Base-by-base conservation (phyloP, 768 basidiomycete genomes). In the Heimioporus sp. region DNA sequence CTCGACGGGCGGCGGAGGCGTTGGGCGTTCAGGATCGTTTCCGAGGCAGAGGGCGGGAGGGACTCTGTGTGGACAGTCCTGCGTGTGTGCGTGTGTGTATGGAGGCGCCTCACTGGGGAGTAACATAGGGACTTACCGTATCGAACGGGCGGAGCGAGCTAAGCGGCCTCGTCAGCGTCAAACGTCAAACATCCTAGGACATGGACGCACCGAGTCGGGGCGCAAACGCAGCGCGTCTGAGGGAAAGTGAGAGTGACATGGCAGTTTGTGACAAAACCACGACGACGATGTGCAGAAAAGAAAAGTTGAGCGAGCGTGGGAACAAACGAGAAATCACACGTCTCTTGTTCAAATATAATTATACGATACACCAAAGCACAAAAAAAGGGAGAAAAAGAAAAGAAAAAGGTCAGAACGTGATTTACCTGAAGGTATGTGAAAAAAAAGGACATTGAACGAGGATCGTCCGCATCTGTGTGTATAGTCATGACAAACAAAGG, bases 1-100 rank as follows among this genome's bases (percentile, higher is more conserved):
- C 88, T 90, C 55, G 80, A 89, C 16, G 97, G 96, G n/a, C 97
- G 87, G 44, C 76, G 76, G 45, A 91, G 73, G 57, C 97, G 89
- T 70, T 98, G 95, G 59, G 80, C 71, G 78, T 98, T 96, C 61
- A 98, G 76, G 56, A 93, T 87, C 5, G 75, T 77, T 34, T 73
- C 65, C 10, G 76, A 72, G 0, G 82, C 78, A 0, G 84, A 75
- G 2, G 87, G 76, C 1, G 85, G 75, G 3, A 89, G 56, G 0
- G 88, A 85, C 62, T 87, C 70, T 0, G 83, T 86, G 63, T 90
- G 82, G 16, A 90, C 67, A 31, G 21, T 24, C 21, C 21, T 24
- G 2, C 3, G 21, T 5, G 21, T n/a, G n/a, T n/a, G n/a, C n/a
- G 21, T 24, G 21, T 24, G n/a, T n/a, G n/a, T n/a, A n/a, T n/a